Evolutionary conservation across 305 asterid genomes (phyloP), one percentile per base, ranked within the genome.

Genomic region (Fraxinus baroniana): DNA sequence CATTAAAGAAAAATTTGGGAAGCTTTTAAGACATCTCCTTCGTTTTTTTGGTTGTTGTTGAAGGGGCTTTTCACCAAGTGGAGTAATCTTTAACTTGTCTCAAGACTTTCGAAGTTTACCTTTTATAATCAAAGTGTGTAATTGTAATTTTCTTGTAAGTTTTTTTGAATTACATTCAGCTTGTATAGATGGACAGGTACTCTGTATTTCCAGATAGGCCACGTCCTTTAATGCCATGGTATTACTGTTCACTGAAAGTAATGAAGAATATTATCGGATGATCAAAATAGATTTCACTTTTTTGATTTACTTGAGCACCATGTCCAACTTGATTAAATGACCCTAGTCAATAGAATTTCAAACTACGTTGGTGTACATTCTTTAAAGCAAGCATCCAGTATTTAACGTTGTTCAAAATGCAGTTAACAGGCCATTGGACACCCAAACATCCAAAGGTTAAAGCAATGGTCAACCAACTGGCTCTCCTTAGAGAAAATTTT

Each of bases 401-500:
- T 75, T 36, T 87, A 73, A 78, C 10, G 18, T 52, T 82, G 62
- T 60, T 82, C 32, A 80, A 15, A 80, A 82, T 80, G 81, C 89
- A 94, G 97, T 89, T 89, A 80, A 86, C 88, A 44, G 88, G 93
- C 71, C 85, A 73, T 79, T 92, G 98, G 98, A 15, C 52, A 15
- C 68, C 93, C 10, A 93, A 74, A 81, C 91, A 88, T 86, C 86
- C 55, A 79, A 93, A 91, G 79, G 77, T 87, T 36, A 44, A 72
- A 60, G 80, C 86, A 49, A 24, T 94, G 81, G 41, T 90, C 52
- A 83, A 79, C 74, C 90, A 91, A 88, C 88, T 90, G 75, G 60
- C 70, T 75, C 72, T 60, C 55, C 90, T 94, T 73, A 87, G 68
- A 81, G 82, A 24, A 78, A 88, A 88, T 60, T 94, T 94, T 81